phyloP scores from a whole-genome alignment of 2,329 filamentous ascomycete genomes.

The Fusarium newnesense region DNA sequence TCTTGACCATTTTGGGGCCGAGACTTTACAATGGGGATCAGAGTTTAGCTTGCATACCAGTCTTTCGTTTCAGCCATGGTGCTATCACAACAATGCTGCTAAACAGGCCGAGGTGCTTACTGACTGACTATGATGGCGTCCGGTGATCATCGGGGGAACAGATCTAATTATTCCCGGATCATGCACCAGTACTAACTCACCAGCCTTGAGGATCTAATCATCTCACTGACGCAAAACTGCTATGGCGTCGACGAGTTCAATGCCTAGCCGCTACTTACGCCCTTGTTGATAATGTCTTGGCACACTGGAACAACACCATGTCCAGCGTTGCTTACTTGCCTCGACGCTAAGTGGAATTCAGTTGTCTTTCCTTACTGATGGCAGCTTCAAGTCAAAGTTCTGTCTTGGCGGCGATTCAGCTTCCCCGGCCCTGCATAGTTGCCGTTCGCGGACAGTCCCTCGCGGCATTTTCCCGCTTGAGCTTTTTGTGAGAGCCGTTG shows the following conservation, averaged over 20 bases:
- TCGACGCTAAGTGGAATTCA: conserved; percentile 27
- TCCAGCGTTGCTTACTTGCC: conserved; percentile 3
- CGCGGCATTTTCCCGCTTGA: conserved; percentile 33
- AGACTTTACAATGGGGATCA: conserved; percentile 17
- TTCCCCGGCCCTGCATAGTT: conserved; percentile 1
- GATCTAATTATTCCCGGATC: conserved; percentile 14
- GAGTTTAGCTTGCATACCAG: conserved; percentile 37
- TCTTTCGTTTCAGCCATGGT: conserved; percentile 41
- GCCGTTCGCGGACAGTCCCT: conserved; percentile 15
- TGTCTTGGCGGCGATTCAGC: conserved; percentile 16
- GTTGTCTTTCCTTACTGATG: conserved; percentile 3
- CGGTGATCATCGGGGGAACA: background rate
- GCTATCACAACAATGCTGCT: background rate
- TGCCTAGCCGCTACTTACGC: conserved; percentile 1
- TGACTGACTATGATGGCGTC: conserved; percentile 8
- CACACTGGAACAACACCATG: conserved; percentile 1
- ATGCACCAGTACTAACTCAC: conserved; percentile 19
- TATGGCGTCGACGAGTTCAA: background rate
- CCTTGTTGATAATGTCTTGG: conserved; percentile 12
- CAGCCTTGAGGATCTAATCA: conserved; percentile 10
- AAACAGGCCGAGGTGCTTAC: conserved; percentile 4
- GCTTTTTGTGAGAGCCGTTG: conserved; percentile 21
- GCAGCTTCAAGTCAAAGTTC: conserved; percentile 2
- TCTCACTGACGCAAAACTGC: conserved; percentile 30
- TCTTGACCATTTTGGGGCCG: conserved; percentile 3